These are phyloP conservation scores for Quercus aquifolioides DNA, from an alignment of 306 rosid species.

Conservation along the genomic window DNA sequence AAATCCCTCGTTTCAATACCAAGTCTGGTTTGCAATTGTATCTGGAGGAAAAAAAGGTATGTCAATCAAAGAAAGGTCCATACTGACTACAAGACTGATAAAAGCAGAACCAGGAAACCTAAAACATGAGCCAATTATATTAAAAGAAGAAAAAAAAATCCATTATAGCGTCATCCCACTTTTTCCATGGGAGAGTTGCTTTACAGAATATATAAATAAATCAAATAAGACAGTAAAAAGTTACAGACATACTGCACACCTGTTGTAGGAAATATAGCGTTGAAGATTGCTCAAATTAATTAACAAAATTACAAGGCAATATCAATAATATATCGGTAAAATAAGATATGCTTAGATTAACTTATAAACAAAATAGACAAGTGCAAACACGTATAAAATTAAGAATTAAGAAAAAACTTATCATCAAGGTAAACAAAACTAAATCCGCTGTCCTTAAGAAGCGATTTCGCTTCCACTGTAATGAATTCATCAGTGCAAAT, in stretches of 20 bases:
- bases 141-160: background rate
- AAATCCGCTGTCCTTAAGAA: fast-evolving
- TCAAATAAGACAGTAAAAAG: background rate
- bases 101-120: background rate
- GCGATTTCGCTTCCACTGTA: fast-evolving
- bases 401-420: too few relatives aligned
- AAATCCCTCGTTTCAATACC: constrained; percentile 69
- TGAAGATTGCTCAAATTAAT: too few relatives aligned
- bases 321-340: too few relatives aligned
- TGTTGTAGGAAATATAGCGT: background rate
- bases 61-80: constrained; percentile 16
- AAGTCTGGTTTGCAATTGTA: constrained; percentile 67
- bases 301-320: too few relatives aligned
- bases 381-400: too few relatives aligned
- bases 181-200: background rate
- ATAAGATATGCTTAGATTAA: too few relatives aligned
- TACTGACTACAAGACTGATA: background rate
- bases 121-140: background rate
- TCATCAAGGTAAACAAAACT: fast-evolving
- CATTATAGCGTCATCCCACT: constrained; percentile 5
- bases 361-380: too few relatives aligned
- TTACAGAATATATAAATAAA: background rate
- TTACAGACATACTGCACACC: background rate
- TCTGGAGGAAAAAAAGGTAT: constrained; percentile 37
- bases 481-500: fast-evolving